Percentiles rank a stretch among this genome's conserved stretches.
Evolutionary conservation across 2,329 filamentous ascomycete species (phyloP).

Genomic region (Kalaharituber pfeilii): DNA sequence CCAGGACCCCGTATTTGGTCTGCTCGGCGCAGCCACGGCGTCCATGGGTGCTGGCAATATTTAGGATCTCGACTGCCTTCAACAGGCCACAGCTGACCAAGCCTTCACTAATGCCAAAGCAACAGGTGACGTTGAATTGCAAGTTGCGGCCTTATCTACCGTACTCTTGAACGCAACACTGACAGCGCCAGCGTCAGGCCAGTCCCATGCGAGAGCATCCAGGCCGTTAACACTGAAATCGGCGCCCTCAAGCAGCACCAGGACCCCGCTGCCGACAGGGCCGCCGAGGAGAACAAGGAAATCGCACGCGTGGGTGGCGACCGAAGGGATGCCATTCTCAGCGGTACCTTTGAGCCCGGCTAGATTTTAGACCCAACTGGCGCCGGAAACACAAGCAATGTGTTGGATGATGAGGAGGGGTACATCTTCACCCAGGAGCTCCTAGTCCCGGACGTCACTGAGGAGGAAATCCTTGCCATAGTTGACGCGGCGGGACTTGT

Average conservation of each 20-base stretch:
- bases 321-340: conserved; percentile 41
- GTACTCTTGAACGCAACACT: conserved; percentile 44
- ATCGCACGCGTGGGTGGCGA: conserved; percentile 45
- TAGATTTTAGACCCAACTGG: conserved; percentile 30
- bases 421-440: conserved; percentile 39
- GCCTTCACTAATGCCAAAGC: conserved; percentile 45
- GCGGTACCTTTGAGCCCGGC: conserved; percentile 47
- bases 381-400: conserved; percentile 38
- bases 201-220: conserved; percentile 38
- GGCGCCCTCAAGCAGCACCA: conserved; percentile 42
- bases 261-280: conserved; percentile 43
- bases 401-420: conserved; percentile 32
- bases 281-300: conserved; percentile 44
- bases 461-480: conserved; percentile 31
- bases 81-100: conserved; percentile 41
- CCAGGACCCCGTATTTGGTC: conserved; percentile 34
- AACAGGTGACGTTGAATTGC: conserved; percentile 35
- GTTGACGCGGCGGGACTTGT: background rate
- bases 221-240: conserved; percentile 47
- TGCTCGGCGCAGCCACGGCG: conserved; percentile 37
- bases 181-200: conserved; percentile 40
- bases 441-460: conserved; percentile 37
- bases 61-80: conserved; percentile 40
- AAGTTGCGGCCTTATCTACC: conserved; percentile 38
- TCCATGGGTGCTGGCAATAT: conserved; percentile 33